Evolutionary conservation across 1,139 yeast species (phyloP), one percentile per base, ranked within the genome.

Genomic region (Yamadazyma blattariae): DNA sequence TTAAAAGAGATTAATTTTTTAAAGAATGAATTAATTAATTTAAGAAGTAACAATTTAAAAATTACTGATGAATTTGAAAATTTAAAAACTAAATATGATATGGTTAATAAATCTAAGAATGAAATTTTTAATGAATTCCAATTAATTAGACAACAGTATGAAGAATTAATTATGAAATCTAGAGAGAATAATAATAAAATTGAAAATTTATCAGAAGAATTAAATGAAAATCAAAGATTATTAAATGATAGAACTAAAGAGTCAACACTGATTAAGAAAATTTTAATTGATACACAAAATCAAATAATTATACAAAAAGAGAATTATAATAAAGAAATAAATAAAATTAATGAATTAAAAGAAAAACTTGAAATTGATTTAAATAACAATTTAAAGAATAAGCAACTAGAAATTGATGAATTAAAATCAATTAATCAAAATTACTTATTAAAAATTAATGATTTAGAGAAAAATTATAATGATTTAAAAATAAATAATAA

Each of bases 181-280:
- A 76, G 76, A 42, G 97, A 90, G 48, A 67, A 80, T 4, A 69
- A 71, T 23, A 67, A 68, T 36, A 72, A 77, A 43, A 67, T 77
- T 20, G 92, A 86, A 39, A 73, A 79, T 3, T 58, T 90, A 33
- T 90, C 86, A 47, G 96, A 88, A 40, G 96, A 90, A 50, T 59
- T 90, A 12, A 66, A 75, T 8, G 97, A 90, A 40, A 68, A 86
- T 5, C 75, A 88, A 41, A 73, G 76, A 29, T 69, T 80, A 56
- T 61, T 90, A 7, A 92, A 82, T 50, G 96, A 89, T 46, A 75
- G 95, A 43, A 78, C 83, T 1, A 69, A 90, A 33, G 97, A 92
- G 58, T 71, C 89, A 0, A 68, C 81, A 4, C 79, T 88, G 0
- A 74, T 88, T 60, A 73, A 95, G 45, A 67, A 87, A 41, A 58